phyloP scores from a whole-genome alignment of 2,329 filamentous ascomycete genomes.

The Thielaviopsis ethacetica region DNA sequence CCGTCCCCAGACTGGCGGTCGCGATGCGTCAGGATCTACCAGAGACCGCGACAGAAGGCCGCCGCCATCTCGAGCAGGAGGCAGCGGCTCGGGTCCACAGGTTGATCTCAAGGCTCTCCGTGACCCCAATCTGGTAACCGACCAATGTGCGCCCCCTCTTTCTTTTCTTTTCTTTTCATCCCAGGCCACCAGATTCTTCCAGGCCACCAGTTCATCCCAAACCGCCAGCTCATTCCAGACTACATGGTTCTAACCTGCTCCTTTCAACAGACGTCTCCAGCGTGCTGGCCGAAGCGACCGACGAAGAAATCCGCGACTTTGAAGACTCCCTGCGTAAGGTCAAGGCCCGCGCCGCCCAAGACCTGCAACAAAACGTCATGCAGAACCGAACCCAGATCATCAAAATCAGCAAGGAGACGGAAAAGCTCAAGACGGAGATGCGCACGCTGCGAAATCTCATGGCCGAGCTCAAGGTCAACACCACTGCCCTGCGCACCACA shows the following conservation, averaged over 20 bases:
- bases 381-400: slow-evolving; percentile 97
- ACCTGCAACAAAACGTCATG: slow-evolving; percentile 88
- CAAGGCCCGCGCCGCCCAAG: slow-evolving; percentile 60
- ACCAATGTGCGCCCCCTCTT: slow-evolving; percentile 46
- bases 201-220: not conserved
- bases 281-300: slow-evolving; percentile 68
- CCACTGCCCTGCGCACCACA: slow-evolving; percentile 44
- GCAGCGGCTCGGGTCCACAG: slow-evolving; percentile 33
- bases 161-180: not conserved
- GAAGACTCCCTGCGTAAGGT: slow-evolving; percentile 60
- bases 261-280: slow-evolving; percentile 38
- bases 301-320: slow-evolving; percentile 72
- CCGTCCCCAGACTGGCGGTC: slow-evolving; percentile 8
- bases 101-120: slow-evolving; percentile 65
- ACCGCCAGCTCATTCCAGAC: too few relatives aligned
- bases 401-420: slow-evolving; percentile 97
- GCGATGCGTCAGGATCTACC: slow-evolving; percentile 19
- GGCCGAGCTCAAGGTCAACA: slow-evolving; percentile 75
- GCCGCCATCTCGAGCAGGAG: slow-evolving; percentile 33
- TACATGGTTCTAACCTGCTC: slow-evolving; percentile 11
- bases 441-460: slow-evolving; percentile 75
- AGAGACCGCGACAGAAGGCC: slow-evolving; percentile 27
- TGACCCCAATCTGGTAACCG: slow-evolving; percentile 62
- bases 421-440: slow-evolving; percentile 96
- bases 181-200: not conserved